These are phyloP conservation scores for Peterozyma toletana DNA, from an alignment of 805 yeast genomes.

Conservation along the genomic window DNA sequence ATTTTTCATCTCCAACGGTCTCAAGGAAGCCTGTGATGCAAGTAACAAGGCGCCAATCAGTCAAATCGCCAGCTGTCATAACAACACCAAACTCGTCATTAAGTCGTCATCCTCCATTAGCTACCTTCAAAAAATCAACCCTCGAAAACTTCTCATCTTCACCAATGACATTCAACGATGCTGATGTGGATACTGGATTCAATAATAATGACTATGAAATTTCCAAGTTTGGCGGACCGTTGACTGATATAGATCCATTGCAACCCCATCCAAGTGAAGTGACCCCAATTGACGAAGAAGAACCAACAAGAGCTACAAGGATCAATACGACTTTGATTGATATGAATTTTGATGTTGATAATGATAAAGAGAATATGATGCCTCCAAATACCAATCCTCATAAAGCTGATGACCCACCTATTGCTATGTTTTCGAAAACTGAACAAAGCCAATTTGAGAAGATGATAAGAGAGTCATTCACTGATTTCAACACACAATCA, in stretches of 20 bases:
- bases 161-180: neutral
- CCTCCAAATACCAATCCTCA: neutral
- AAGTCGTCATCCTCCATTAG: neutral
- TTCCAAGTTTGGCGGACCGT: conserved; percentile 31
- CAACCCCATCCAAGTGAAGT: conserved; percentile 17
- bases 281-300: conserved; percentile 22
- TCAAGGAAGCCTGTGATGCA: too few relatives aligned
- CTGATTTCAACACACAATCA: conserved; percentile 5
- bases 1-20: too few relatives aligned
- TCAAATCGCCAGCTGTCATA: neutral
- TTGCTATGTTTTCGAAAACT: conserved; percentile 16
- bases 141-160: neutral
- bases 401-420: neutral
- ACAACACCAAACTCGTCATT: neutral
- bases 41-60: neutral
- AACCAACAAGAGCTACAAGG: conserved; percentile 40
- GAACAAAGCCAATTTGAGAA: conserved; percentile 6
- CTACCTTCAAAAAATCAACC: neutral
- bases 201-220: conserved; percentile 6
- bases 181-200: conserved; percentile 2
- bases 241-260: conserved; percentile 37
- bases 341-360: conserved; percentile 28
- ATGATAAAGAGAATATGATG: neutral
- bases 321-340: conserved; percentile 30
- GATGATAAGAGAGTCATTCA: conserved; percentile 19